Evolutionary conservation across 805 yeast genomes (phyloP), one percentile per base, ranked within the genome.

Genomic region (Suhomyces vadensis): DNA sequence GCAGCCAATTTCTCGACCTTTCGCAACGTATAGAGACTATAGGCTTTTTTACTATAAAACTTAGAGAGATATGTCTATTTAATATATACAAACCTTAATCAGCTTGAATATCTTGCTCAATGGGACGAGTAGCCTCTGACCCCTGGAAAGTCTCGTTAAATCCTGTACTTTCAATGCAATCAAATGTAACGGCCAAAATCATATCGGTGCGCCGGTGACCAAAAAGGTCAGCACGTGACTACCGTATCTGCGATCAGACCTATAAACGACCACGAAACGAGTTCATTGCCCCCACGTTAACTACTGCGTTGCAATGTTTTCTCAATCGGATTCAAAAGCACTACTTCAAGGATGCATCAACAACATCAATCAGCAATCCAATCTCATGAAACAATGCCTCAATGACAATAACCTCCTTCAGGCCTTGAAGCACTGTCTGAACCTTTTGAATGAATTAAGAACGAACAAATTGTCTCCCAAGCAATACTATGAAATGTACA

Each of bases 401-500:
- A 84, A 82, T 46, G 73, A 80, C 9, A 64, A 67, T 48, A 81
- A 81, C 57, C 74, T 92, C 42, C 83, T 92, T 81, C 95, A 85
- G 58, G 96, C 97, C 1, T 67, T 94, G 46, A 87, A 89, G 55
- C 94, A 90, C 60, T 88, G 95, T 25, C 81, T 95, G 24, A 80
- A 83, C 22, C 81, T 90, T 69, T 72, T 94, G 43, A 81, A 83
- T 25, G 97, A 91, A 65, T 69, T 92, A 42, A 74, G 97, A 43
- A 85, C 92, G 3, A 80, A 84, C 39, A 72, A 74, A 37, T 71
- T 89, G 46, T 75, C 88, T 2, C 97, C 99, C 0, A 90, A 90
- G 60, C 91, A 87, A 63, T 94, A 94, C 73, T 94, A 94, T 63
- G 98, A 91, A 64, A 68, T 94, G 35, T 94, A 92, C 67, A 85